Evolutionary conservation across 495 filamentous ascomycete species (phyloP).

Genomic region (Aspergillus conjunctus): DNA sequence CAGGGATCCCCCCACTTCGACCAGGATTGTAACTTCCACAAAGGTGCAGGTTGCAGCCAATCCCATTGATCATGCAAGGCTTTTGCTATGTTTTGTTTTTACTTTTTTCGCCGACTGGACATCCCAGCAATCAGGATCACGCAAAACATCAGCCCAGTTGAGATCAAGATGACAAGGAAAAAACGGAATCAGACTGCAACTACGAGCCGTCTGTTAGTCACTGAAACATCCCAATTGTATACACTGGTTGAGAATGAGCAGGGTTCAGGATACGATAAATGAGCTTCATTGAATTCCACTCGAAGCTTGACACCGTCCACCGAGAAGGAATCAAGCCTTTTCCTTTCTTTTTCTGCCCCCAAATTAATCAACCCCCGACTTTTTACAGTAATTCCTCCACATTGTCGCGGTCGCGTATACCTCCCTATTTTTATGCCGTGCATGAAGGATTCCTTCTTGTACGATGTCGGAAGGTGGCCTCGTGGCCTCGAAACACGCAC

Average conservation of each 20-base stretch:
- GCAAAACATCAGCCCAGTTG: slow-evolving; percentile 8
- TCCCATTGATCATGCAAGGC: slow-evolving; percentile 14
- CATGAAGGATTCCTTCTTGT: neutral
- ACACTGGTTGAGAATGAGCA: neutral
- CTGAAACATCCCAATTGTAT: neutral
- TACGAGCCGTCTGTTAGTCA: neutral
- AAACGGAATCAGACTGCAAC: neutral
- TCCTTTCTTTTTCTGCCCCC: neutral
- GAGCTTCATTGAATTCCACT: neutral
- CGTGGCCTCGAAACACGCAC: neutral
- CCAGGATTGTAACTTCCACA: slow-evolving; percentile 6
- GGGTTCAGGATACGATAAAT: neutral
- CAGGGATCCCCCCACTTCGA: slow-evolving; percentile 28
- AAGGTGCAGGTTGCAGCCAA: slow-evolving; percentile 6
- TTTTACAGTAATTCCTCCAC: neutral
- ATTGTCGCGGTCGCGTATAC: neutral
- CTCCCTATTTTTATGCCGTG: neutral
- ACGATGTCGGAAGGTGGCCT: neutral
- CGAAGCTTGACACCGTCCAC: slow-evolving; percentile 2
- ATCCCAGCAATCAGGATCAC: slow-evolving; percentile 26
- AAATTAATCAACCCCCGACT: neutral
- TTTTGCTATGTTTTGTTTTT: slow-evolving; percentile 16
- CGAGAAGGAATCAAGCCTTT: neutral
- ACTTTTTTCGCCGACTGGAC: neutral
- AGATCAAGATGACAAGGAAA: neutral